Conservation (phyloP, 2,329 filamentous ascomycete species). For the Phoma herbarum region DNA sequence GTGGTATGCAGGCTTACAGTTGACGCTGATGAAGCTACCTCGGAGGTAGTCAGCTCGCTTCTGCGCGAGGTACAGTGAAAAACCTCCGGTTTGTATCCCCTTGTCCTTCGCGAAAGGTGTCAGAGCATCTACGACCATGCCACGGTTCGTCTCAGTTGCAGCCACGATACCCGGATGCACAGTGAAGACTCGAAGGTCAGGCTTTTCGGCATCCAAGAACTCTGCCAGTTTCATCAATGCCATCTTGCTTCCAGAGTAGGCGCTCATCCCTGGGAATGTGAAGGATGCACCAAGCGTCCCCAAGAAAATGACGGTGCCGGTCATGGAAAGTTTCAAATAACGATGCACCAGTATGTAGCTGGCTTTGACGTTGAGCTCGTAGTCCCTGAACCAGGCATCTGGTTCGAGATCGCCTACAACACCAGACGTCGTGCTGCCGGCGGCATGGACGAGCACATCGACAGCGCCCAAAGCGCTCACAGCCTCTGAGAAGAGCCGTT, state of each 20-base stretch:
- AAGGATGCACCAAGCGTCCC: slow-evolving; percentile 26
- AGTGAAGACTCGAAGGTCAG: slow-evolving; percentile 32
- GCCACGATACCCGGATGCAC: slow-evolving; percentile 37
- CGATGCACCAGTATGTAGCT: slow-evolving; percentile 26
- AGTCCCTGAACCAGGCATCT: slow-evolving; percentile 23
- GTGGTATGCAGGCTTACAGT: slow-evolving; percentile 28
- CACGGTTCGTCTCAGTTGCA: slow-evolving; percentile 17
- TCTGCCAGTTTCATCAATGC: slow-evolving; percentile 34
- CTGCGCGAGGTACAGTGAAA: slow-evolving; percentile 30
- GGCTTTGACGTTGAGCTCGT: slow-evolving; percentile 31
- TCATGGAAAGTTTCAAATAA: slow-evolving; percentile 11
- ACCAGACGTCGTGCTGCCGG: slow-evolving; percentile 20
- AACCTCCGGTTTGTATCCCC: slow-evolving; percentile 26
- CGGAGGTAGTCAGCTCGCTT: slow-evolving; percentile 31
- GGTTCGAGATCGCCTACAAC: slow-evolving; percentile 13
- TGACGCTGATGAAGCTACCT: slow-evolving; percentile 31
- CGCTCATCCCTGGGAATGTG: slow-evolving; percentile 27
- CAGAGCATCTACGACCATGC: slow-evolving; percentile 20
- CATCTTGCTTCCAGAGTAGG: slow-evolving; percentile 36
- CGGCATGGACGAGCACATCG: slow-evolving; percentile 32
- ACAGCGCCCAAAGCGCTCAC: slow-evolving; percentile 21
- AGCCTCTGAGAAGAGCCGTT: slow-evolving; percentile 26
- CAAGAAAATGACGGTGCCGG: slow-evolving; percentile 32
- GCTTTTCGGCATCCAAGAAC: slow-evolving; percentile 33
- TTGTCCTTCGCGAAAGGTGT: slow-evolving; percentile 32